Base-by-base conservation (phyloP, 768 basidiomycete genomes). In the Coprinellus micaceus region DNA sequence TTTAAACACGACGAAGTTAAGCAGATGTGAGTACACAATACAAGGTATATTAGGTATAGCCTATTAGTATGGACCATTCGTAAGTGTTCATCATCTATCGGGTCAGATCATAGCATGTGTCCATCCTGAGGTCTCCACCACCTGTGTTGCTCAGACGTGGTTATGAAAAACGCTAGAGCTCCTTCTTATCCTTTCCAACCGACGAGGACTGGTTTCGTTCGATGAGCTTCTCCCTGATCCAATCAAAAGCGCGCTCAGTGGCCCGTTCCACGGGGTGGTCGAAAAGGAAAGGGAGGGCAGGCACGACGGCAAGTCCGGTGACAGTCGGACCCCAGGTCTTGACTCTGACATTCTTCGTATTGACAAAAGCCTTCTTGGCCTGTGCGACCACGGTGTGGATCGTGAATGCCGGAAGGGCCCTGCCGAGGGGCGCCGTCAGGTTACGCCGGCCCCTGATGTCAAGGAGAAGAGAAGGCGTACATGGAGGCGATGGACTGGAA, bases 401-500 rank as follows among this genome's bases (percentile, higher is more conserved):
- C 1, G 91, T 94, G 56, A 94, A 79, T 0, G 90, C 90, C 1
- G 90, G 89, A 19, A 91, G 79, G 4, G 84, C 89, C 89, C 89
- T 91, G 61, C 17, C 22, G 59, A 54, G 48, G 22, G 43, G 7
- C 47, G 45, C 52, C 43, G 50, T 61, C 51, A 54, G 56, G 45
- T 13, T n/a, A 17, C 43, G 19, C 58, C 37, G 51, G 54, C 41
- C 52, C 50, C 15, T 26, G 24, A 53, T 57, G 30, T 54, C 56
- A 58, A 39, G 58, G 40, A 47, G 52, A 4, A 51, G 43, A 57
- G 53, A 26, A 53, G 61, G 73, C 84, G 47, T 67, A 88, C 89
- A 92, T 91, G 39, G 88, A 91, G 10, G 90, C 89, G 26, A 91
- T 76, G 13, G 86, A 87, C 69, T 92, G 90, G 70, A 92, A 92